Evolutionary conservation across 768 basidiomycete species (phyloP), one percentile per base, ranked within the genome.

Genomic region (Leccinum broughii): DNA sequence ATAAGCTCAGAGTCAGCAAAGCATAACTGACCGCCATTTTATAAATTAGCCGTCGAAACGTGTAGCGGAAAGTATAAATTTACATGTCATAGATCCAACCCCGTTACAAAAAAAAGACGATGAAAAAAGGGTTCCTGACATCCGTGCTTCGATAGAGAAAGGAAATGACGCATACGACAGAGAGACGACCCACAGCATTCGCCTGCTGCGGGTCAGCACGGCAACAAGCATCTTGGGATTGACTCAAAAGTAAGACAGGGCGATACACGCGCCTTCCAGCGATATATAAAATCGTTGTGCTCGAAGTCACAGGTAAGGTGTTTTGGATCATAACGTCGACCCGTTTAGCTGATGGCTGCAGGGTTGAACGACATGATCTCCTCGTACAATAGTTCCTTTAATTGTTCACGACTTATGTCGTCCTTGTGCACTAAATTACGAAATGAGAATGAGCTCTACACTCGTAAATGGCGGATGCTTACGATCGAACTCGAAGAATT

Each of bases 401-500:
- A 83, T 75, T 97, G 93, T 72, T 98, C 96, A 30, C 93, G 85
- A 70, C 89, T 92, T 78, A 97, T 94, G 63, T 93, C 92, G 66
- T 97, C 95, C 80, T 98, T 96, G 80, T 95, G 90, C 64, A 93
- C 91, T 92, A 30, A 26, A 4, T 14, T 9, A 51, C 35, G 46
- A 50, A 56, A 54, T 62, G 32, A 58, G 6, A 13, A 30, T 41
- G 28, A 4, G 14, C 50, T 14, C 4, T 39, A 13, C 22, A 22
- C 8, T 10, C 7, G 17, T 7, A 32, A 49, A 55, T 0, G 14
- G 6, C 0, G 15, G 15, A 56, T 4, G 83, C 90, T 77, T 64
- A 92, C 90, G 77, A 74, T 99, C 97, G 72, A 98, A 98, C 70
- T 96, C 94, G 75, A 99, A 99, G 81, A 98, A 99, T 65, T 90